Evolutionary conservation across 148 eudicot species (phyloP).

Genomic region (Gaultheria prostrata): DNA sequence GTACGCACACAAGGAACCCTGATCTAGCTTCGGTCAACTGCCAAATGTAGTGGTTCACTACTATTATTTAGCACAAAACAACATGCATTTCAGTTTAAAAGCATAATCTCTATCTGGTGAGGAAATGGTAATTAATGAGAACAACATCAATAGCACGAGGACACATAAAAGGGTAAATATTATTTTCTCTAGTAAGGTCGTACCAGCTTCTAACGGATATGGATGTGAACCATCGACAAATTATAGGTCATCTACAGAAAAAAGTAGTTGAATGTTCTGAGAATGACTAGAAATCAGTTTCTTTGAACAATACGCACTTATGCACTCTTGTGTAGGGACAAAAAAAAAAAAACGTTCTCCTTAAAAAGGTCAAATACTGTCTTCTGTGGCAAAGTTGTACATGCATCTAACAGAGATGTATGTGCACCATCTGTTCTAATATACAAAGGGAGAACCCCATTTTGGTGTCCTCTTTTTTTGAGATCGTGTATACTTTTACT

Average conservation of each 20-base stretch:
- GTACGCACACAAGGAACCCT: not conserved
- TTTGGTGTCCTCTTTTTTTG: too few relatives aligned
- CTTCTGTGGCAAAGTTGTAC: not conserved
- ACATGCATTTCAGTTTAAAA: not conserved
- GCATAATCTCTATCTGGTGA: conserved; percentile 3
- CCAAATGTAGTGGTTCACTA: not conserved
- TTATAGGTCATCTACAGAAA: not conserved
- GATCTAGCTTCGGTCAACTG: not conserved
- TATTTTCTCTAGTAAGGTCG: not conserved
- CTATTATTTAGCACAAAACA: not conserved
- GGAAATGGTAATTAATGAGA: not conserved
- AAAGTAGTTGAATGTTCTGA: not conserved
- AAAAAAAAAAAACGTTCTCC: not conserved
- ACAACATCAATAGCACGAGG: not conserved
- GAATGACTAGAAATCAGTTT: not conserved
- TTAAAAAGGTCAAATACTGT: not conserved
- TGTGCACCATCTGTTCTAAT: too few relatives aligned
- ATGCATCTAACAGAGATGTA: not conserved
- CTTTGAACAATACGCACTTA: not conserved
- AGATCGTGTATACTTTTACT: too few relatives aligned
- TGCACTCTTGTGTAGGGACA: not conserved
- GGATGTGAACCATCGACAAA: not conserved
- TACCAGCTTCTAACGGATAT: not conserved
- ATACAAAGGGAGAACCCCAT: too few relatives aligned
- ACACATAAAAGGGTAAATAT: not conserved